A percentile compares a stretch with the other conserved stretches of the same genome.
These are phyloP conservation scores for Letharia lupina DNA, from an alignment of 495 filamentous ascomycete genomes.

Conservation along the genomic window DNA sequence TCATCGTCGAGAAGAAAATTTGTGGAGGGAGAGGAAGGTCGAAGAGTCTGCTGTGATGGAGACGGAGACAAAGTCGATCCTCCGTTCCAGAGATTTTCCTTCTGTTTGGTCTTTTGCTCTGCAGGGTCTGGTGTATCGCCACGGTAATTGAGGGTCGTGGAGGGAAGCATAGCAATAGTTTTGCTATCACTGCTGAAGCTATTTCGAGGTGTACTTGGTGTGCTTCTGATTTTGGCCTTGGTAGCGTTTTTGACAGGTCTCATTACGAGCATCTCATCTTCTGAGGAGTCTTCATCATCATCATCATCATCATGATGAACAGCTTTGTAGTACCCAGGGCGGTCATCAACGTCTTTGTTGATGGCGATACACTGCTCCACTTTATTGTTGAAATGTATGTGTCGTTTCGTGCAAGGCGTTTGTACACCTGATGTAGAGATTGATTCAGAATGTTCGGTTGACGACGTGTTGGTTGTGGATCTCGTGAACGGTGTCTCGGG, in stretches of 20 bases:
- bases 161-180: constrained; percentile 87
- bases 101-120: constrained; percentile 45
- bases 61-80: constrained; percentile 50
- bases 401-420: constrained; percentile 66
- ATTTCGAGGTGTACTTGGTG: constrained; percentile 41
- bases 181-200: constrained; percentile 62
- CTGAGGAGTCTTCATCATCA: constrained; percentile 54
- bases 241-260: constrained; percentile 44
- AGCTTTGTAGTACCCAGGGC: constrained; percentile 40
- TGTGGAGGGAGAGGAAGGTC: constrained; percentile 59
- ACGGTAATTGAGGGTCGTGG: constrained; percentile 84
- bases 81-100: constrained; percentile 38
- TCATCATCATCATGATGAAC: constrained; percentile 34
- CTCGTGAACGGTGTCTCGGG: constrained; percentile 24
- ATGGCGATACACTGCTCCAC: constrained; percentile 95
- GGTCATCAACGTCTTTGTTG: constrained; percentile 69
- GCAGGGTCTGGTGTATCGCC: constrained; percentile 67
- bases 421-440: constrained; percentile 41
- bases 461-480: constrained; percentile 25
- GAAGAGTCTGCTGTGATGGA: constrained; percentile 67
- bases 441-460: constrained; percentile 27
- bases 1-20: constrained; percentile 69
- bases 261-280: constrained; percentile 82
- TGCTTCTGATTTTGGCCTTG: constrained; percentile 40
- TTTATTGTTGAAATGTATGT: constrained; percentile 94